Evolutionary conservation across 352 stramenopile genomes (phyloP).

Genomic region (Phytopythium boreale): DNA sequence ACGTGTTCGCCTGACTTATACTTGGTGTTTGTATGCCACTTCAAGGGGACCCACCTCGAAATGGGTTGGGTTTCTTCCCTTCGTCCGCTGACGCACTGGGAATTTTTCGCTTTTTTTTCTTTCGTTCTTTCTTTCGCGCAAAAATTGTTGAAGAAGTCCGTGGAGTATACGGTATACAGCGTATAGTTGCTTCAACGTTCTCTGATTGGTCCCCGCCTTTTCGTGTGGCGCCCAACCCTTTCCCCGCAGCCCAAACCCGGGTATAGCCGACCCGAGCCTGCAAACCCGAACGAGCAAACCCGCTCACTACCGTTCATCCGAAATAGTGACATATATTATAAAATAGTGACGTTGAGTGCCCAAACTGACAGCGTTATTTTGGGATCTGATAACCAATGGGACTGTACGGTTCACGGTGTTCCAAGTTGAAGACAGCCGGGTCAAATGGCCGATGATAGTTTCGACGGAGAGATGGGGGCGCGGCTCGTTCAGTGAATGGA

Average conservation of each 20-base stretch:
- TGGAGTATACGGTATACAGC: background rate
- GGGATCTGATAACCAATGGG: too few species aligned
- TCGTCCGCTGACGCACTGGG: background rate
- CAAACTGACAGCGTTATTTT: too few species aligned
- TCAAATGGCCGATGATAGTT: background rate
- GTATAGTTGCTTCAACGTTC: background rate
- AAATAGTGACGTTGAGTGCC: background rate
- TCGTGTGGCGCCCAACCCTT: background rate
- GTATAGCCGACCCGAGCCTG: too few species aligned
- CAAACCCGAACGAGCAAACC: too few species aligned
- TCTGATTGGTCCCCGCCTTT: background rate
- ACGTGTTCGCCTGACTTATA: background rate
- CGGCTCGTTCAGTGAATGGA: background rate
- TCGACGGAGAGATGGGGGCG: background rate
- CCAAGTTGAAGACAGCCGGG: background rate
- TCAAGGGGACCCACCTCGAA: background rate
- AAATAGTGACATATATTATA: background rate
- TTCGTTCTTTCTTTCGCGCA: background rate
- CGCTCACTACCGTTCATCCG: background rate
- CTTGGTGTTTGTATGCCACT: background rate
- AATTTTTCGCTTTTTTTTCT: background rate
- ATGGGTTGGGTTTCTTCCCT: background rate
- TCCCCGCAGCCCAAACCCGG: too few species aligned
- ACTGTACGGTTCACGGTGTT: too few species aligned
- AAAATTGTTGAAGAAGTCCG: background rate